These are phyloP conservation scores for Agrostemma githago DNA, from an alignment of 148 eudicot species.

Conservation along the genomic window DNA sequence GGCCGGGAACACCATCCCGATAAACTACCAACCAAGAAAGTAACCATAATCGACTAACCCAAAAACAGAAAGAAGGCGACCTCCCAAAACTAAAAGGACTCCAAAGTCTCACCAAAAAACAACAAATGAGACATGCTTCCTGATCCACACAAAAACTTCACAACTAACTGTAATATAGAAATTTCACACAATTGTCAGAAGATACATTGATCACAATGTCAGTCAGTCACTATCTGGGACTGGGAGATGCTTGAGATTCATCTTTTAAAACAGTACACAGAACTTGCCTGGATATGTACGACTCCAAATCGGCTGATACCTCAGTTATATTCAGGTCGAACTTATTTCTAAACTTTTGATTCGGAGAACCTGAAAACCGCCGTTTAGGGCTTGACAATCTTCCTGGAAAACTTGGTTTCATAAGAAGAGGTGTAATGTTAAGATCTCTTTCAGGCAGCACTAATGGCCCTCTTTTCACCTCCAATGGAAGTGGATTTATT, in stretches of 20 bases:
- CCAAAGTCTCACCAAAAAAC: too few species aligned
- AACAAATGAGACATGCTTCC: too few species aligned
- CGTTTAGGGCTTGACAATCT: conserved; percentile 79
- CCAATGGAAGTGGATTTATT: conserved; percentile 68
- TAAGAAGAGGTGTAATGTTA: conserved; percentile 32
- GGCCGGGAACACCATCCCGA: too few species aligned
- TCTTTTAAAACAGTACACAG: conserved; percentile 61
- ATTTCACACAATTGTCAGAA: too few species aligned
- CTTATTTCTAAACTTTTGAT: conserved; percentile 51
- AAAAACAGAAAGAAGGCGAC: too few species aligned
- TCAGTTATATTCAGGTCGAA: conserved; percentile 76
- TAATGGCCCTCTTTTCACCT: conserved; percentile 63
- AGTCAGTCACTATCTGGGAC: conserved; percentile 41
- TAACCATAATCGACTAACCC: too few species aligned
- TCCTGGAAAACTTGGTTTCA: conserved; percentile 29
- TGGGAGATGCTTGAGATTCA: conserved; percentile 55
- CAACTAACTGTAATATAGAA: too few species aligned
- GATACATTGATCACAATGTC: too few species aligned
- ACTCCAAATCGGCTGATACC: conserved; percentile 77
- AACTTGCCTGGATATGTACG: conserved; percentile 73
- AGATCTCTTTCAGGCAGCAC: conserved; percentile 30
- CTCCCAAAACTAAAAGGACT: too few species aligned
- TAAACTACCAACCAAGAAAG: too few species aligned
- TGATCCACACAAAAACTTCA: too few species aligned
- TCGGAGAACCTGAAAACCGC: conserved; percentile 71